Evolutionary conservation across 192 early-diverging fungal species (phyloP).

Genomic region (Entomortierella parvispora): DNA sequence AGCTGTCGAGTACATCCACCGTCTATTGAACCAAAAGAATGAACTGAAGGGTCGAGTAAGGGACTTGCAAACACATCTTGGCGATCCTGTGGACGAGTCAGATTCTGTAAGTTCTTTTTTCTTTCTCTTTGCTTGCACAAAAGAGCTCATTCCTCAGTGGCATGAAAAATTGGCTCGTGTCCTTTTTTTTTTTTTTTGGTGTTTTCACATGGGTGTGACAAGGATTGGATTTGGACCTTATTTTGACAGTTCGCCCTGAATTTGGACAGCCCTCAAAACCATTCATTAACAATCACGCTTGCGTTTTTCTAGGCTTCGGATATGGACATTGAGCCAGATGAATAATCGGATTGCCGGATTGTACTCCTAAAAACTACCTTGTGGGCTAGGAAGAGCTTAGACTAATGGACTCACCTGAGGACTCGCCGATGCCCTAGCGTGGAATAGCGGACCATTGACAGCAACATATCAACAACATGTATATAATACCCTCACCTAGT

Average conservation of each 20-base stretch:
- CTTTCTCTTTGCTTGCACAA: conserved; percentile 20
- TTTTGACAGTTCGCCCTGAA: background rate
- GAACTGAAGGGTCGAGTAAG: conserved; percentile 61
- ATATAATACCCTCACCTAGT: too few species aligned
- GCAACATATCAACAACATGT: too few species aligned
- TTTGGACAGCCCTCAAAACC: background rate
- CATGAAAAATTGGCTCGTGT: background rate
- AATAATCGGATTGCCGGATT: too few species aligned
- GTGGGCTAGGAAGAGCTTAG: too few species aligned
- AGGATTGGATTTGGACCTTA: too few species aligned
- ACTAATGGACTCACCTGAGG: too few species aligned
- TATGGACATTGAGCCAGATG: conserved; percentile 5
- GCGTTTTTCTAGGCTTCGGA: conserved; percentile 3
- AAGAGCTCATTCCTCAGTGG: background rate
- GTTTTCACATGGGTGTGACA: background rate
- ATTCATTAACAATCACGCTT: background rate
- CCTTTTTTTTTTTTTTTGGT: background rate
- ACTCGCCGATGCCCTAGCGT: too few species aligned
- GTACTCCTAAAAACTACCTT: too few species aligned
- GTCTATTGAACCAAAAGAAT: conserved; percentile 67
- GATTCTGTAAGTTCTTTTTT: conserved; percentile 21
- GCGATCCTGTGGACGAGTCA: conserved; percentile 44
- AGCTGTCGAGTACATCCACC: conserved; percentile 80
- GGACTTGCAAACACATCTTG: conserved; percentile 54
- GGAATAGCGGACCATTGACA: too few species aligned